A percentile compares a stretch with the other conserved stretches of the same genome.
Evolutionary conservation across 306 rosid species (phyloP).

Genomic region (Notholithocarpus densiflorus): DNA sequence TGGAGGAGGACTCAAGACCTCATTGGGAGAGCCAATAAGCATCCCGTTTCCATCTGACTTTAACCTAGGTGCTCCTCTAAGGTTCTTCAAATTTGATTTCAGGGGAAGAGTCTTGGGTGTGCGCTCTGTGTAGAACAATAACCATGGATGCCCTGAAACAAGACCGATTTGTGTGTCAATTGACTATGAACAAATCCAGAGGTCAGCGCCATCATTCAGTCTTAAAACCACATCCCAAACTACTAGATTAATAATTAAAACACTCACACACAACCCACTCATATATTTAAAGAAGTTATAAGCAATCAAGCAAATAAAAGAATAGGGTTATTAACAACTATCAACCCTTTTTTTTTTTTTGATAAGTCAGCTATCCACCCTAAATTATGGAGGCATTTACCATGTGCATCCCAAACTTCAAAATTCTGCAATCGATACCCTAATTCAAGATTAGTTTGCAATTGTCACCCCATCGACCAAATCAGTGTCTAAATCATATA

Average conservation of each 20-base stretch:
- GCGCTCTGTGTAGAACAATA: conserved; percentile 77
- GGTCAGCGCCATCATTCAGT: not conserved
- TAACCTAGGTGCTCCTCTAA: conserved; percentile 43
- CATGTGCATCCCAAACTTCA: too few relatives aligned
- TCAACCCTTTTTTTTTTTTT: too few relatives aligned
- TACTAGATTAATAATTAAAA: not conserved
- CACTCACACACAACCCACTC: not conserved
- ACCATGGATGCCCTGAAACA: conserved; percentile 92
- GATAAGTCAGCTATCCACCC: too few relatives aligned
- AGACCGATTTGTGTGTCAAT: conserved; percentile 24
- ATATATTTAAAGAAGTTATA: not conserved
- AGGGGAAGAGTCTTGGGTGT: conserved; percentile 55
- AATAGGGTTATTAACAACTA: not conserved
- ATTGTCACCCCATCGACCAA: too few relatives aligned
- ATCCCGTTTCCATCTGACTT: conserved; percentile 44
- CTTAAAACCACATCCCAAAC: not conserved
- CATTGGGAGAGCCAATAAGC: conserved; percentile 37
- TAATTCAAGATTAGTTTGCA: too few relatives aligned
- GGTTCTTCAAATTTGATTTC: conserved; percentile 54
- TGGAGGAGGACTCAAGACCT: conserved; percentile 36
- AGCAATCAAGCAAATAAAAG: not conserved
- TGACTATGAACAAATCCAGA: conserved; percentile 1
- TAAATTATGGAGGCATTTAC: too few relatives aligned
- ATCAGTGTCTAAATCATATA: too few relatives aligned
- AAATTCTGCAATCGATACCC: too few relatives aligned